These are phyloP conservation scores for Cladophialophora bantiana DNA, from an alignment of 2,329 filamentous ascomycete genomes.

Conservation along the genomic window DNA sequence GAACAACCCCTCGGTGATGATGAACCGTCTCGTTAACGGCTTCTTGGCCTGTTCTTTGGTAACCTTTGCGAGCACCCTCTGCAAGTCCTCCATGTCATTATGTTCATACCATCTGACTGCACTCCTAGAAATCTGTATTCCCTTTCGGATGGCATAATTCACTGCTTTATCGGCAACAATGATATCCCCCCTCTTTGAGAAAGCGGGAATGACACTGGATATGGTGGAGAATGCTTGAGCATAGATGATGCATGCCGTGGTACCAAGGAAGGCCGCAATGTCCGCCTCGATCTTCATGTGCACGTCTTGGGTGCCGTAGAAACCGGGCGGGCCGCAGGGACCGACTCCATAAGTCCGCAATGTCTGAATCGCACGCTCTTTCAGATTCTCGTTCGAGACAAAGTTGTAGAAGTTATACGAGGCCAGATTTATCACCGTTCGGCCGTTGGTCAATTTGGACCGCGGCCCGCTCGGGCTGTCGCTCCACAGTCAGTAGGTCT, in stretches of 20 bases:
- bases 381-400: constrained; percentile 87
- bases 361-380: constrained; percentile 93
- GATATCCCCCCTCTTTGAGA: constrained; percentile 95
- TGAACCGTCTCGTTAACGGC: constrained; percentile 88
- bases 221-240: constrained; percentile 96
- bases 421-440: constrained; percentile 90
- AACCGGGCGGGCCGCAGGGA: constrained; percentile 93
- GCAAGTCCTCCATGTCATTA: constrained; percentile 92
- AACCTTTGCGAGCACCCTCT: constrained; percentile 82
- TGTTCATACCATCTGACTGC: constrained; percentile 94
- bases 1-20: constrained; percentile 94
- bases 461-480: constrained; percentile 85
- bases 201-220: constrained; percentile 94
- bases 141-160: constrained; percentile 93
- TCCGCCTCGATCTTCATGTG: constrained; percentile 97
- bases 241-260: constrained; percentile 90
- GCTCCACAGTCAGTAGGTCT: constrained; percentile 14
- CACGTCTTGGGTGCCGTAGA: constrained; percentile 98
- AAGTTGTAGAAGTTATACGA: constrained; percentile 99
- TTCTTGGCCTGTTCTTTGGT: constrained; percentile 87
- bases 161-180: constrained; percentile 94
- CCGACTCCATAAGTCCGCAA: constrained; percentile 95
- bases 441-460: constrained; percentile 84
- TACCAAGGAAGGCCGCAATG: constrained; percentile 87
- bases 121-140: constrained; percentile 89